Evolutionary conservation across 306 rosid species (phyloP).

Genomic region (Cucurbita argyrosperma): DNA sequence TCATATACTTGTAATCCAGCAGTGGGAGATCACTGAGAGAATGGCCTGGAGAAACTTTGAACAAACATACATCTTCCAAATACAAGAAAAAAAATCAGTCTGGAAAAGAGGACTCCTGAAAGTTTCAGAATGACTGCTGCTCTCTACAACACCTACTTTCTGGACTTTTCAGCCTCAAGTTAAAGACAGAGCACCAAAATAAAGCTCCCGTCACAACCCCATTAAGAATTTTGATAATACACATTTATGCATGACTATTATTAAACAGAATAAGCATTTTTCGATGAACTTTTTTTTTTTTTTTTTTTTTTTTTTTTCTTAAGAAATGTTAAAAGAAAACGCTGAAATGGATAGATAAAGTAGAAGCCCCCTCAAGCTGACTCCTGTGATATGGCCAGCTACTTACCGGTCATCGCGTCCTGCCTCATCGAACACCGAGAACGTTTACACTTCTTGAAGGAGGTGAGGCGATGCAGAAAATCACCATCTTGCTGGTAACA

Average conservation of each 20-base stretch:
- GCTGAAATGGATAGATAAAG: slow-evolving; percentile 2
- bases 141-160: slow-evolving; percentile 26
- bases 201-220: slow-evolving; percentile 29
- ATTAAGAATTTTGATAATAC: slow-evolving; percentile 17
- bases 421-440: not conserved
- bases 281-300: slow-evolving; percentile 8
- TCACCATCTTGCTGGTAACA: not conserved
- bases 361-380: not conserved
- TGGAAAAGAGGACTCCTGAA: slow-evolving; percentile 7
- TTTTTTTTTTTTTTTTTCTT: slow-evolving; percentile 7
- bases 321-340: slow-evolving; percentile 7
- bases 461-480: not conserved
- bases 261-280: slow-evolving; percentile 12
- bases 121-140: slow-evolving; percentile 20
- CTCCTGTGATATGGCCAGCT: not conserved
- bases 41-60: slow-evolving; percentile 5
- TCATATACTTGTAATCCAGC: not conserved
- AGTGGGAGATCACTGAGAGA: not conserved
- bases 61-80: slow-evolving; percentile 3
- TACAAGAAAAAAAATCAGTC: not conserved
- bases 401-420: not conserved
- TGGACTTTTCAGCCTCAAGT: slow-evolving; percentile 19
- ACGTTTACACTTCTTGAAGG: not conserved
- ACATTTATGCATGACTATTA: slow-evolving; percentile 24
- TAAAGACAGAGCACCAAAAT: slow-evolving; percentile 33